Conservation (phyloP, 2,329 filamentous ascomycete genomes). For the Diplodia scrobiculata region DNA sequence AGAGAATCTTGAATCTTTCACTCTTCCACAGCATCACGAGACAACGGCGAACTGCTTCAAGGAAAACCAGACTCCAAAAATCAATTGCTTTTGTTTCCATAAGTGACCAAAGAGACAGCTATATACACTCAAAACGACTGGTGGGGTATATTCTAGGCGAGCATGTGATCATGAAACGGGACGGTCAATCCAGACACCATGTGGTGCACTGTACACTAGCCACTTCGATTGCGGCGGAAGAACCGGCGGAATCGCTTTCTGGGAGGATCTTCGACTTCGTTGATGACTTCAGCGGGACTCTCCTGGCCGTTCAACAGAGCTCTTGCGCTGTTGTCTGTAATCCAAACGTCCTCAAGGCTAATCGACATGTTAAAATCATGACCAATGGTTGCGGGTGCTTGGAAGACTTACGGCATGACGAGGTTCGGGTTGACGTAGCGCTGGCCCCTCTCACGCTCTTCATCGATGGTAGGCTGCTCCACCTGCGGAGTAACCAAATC, state of each 20-base stretch:
- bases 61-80: neutral
- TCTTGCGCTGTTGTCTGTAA: slow-evolving; percentile 43
- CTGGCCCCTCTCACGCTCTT: slow-evolving; percentile 68
- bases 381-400: neutral
- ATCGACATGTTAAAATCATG: slow-evolving; percentile 28
- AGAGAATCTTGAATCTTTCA: too few species aligned
- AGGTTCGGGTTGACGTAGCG: slow-evolving; percentile 78
- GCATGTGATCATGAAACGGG: neutral
- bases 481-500: slow-evolving; percentile 42
- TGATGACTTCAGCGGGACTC: neutral
- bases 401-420: slow-evolving; percentile 61
- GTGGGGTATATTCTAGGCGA: slow-evolving; percentile 21
- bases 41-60: neutral
- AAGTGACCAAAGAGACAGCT: neutral
- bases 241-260: slow-evolving; percentile 5
- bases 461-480: slow-evolving; percentile 65
- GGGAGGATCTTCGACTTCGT: neutral
- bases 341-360: slow-evolving; percentile 71
- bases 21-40: too few species aligned
- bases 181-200: neutral
- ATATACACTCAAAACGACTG: slow-evolving; percentile 3
- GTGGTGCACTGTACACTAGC: slow-evolving; percentile 10
- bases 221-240: slow-evolving; percentile 19
- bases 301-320: slow-evolving; percentile 5
- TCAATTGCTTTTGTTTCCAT: neutral